Base-by-base conservation (phyloP, 2,329 filamentous ascomycete species). In the Colletotrichum siamense region DNA sequence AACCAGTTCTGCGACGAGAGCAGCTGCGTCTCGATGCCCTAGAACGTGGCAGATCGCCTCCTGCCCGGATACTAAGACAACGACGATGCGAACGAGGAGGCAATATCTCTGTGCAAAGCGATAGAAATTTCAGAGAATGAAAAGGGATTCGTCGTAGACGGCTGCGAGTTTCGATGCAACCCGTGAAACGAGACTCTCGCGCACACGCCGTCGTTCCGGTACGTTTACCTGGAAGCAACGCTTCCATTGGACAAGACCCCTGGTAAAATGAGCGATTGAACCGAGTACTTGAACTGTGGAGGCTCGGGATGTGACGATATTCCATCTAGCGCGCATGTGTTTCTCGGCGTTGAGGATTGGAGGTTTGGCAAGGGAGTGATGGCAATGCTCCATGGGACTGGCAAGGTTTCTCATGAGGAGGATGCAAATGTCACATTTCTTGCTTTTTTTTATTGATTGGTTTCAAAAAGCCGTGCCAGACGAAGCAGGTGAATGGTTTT, bases 151-250 rank as follows among this genome's bases (percentile, higher is more conserved):
- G 7, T 39, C 7, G 16, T 39, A 8, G 15, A 39, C 2, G 15
- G 15, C 36, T 39, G 7, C 36, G 15, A 39, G 7, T 39, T 4
- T 39, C 32, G 36, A 39, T 16, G 30, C 10, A 12, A 32, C 30
- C 30, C 10, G 30, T 6, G 30, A 12, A 32, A 32, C 30, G 30
- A 32, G 10, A 12, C 30, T 32, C 30, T 16, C 32, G 32, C 32
- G 6, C 34, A 1, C 3, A 2, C 34, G 16, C 39, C 18, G 18
- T 44, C 18, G 18, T 10, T n/a, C 18, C 5, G 16, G 39, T 3
- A 0, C 8, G 8, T 44, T n/a, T 44, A 0, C 0, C 8, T n/a
- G 39, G 0, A 44, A 1, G 39, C 18, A 44, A n/a, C 39, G 5
- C 39, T 12, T 44, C 5, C 0, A n/a, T 5, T 2, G 18, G 18